These are phyloP conservation scores for Myriosclerotinia scirpicola DNA, from an alignment of 2,329 filamentous ascomycete genomes.

Conservation along the genomic window DNA sequence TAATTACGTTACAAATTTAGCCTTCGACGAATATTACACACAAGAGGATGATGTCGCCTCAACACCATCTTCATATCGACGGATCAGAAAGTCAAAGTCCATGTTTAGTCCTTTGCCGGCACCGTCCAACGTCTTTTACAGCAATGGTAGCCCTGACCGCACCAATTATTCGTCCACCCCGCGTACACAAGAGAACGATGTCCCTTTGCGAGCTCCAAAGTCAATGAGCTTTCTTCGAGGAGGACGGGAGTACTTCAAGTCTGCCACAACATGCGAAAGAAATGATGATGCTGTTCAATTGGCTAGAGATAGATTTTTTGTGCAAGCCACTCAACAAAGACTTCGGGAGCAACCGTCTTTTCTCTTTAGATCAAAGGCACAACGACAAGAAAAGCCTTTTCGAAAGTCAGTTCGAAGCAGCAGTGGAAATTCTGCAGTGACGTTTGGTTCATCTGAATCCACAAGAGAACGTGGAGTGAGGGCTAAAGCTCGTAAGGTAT, in stretches of 20 bases:
- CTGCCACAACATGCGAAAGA: slow-evolving; percentile 31
- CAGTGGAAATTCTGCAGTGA: slow-evolving; percentile 42
- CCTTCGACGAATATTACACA: slow-evolving; percentile 48
- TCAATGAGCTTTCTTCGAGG: slow-evolving; percentile 55
- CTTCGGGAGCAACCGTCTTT: slow-evolving; percentile 47
- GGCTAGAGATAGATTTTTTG: slow-evolving; percentile 43
- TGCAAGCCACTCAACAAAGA: slow-evolving; percentile 42
- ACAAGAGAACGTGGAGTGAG: slow-evolving; percentile 45
- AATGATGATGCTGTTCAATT: slow-evolving; percentile 44
- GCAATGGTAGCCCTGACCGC: slow-evolving; percentile 36
- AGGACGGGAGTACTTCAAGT: slow-evolving; percentile 36
- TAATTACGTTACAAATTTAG: slow-evolving; percentile 44
- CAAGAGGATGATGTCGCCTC: slow-evolving; percentile 51
- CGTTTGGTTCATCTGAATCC: slow-evolving; percentile 29
- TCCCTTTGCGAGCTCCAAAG: slow-evolving; percentile 48
- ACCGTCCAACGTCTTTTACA: slow-evolving; percentile 35
- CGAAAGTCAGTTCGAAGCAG: slow-evolving; percentile 53
- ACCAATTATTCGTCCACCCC: slow-evolving; percentile 28
- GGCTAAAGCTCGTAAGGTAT: slow-evolving; percentile 60
- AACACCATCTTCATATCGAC: slow-evolving; percentile 50
- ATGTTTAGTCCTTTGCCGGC: slow-evolving; percentile 46
- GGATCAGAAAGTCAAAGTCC: slow-evolving; percentile 56
- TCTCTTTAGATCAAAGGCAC: slow-evolving; percentile 45
- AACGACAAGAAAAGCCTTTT: slow-evolving; percentile 41
- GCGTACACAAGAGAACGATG: slow-evolving; percentile 33